Conservation (phyloP, 352 stramenopile genomes). For the Blastocystis sp. region DNA sequence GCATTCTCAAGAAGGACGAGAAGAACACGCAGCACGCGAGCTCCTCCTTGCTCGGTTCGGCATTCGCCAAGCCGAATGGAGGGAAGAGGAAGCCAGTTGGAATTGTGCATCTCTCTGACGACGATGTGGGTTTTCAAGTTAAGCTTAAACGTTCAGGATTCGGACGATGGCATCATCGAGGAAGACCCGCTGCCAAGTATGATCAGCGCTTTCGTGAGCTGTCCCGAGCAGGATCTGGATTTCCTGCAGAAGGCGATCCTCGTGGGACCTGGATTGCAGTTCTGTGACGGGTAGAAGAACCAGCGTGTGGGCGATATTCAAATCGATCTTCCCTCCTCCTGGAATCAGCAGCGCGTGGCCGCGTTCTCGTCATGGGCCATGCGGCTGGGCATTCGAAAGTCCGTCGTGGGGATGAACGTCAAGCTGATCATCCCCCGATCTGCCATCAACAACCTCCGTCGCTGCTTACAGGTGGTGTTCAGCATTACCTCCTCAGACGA, state of each 20-base stretch:
- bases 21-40: background rate
- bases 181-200: conserved; percentile 55
- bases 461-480: background rate
- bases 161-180: conserved; percentile 39
- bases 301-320: conserved; percentile 37
- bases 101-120: conserved; percentile 42
- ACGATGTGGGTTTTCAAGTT: conserved; percentile 14
- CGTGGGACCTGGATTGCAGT: background rate
- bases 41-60: conserved; percentile 3
- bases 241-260: conserved; percentile 17
- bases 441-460: background rate
- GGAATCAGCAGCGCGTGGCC: conserved; percentile 11
- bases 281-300: conserved; percentile 19
- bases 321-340: conserved; percentile 23
- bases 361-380: conserved; percentile 21
- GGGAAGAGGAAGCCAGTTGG: background rate
- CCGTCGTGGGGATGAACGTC: conserved; percentile 13
- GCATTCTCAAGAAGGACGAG: background rate
- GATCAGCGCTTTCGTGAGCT: conserved; percentile 19
- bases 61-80: conserved; percentile 20
- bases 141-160: background rate
- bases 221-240: conserved; percentile 8
- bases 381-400: conserved; percentile 21
- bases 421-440: conserved; percentile 15
- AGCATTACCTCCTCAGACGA: conserved; percentile 28